Percentiles rank a stretch among this genome's conserved stretches.
These are phyloP conservation scores for Serendipita sp. DNA, from an alignment of 1,284 basidiomycete species.

Conservation along the genomic window DNA sequence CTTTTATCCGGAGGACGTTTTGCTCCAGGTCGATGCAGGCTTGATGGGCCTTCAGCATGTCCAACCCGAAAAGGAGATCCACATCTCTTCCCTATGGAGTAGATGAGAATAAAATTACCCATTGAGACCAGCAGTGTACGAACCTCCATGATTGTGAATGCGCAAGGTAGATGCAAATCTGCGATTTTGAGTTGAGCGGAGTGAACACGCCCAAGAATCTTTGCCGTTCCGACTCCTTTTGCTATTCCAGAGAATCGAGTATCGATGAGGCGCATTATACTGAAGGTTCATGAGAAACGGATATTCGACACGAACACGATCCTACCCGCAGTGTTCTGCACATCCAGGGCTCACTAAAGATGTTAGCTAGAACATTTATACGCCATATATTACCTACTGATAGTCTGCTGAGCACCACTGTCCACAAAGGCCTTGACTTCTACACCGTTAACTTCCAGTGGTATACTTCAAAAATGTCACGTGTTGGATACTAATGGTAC, in stretches of 20 bases:
- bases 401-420: conserved; percentile 91
- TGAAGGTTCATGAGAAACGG: conserved; percentile 18
- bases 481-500: conserved; percentile 1
- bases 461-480: conserved; percentile 34
- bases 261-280: conserved; percentile 88
- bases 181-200: conserved; percentile 83
- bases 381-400: conserved; percentile 49
- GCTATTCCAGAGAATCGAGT: conserved; percentile 81
- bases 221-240: conserved; percentile 88
- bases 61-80: conserved; percentile 87
- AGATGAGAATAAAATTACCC: not conserved
- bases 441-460: conserved; percentile 81
- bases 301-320: not conserved
- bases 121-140: not conserved
- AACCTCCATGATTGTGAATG: conserved; percentile 95
- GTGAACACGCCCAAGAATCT: conserved; percentile 89
- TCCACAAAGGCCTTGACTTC: conserved; percentile 95
- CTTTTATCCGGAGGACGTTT: conserved; percentile 78
- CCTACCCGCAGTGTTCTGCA: conserved; percentile 79
- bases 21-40: conserved; percentile 88
- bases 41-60: conserved; percentile 97
- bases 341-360: conserved; percentile 80
- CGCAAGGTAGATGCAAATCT: conserved; percentile 73
- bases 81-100: conserved; percentile 62
- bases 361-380: conserved; percentile 7